These are phyloP conservation scores for Eleusine coracana DNA, from an alignment of 176 grass and related monocot species.

Conservation along the genomic window DNA sequence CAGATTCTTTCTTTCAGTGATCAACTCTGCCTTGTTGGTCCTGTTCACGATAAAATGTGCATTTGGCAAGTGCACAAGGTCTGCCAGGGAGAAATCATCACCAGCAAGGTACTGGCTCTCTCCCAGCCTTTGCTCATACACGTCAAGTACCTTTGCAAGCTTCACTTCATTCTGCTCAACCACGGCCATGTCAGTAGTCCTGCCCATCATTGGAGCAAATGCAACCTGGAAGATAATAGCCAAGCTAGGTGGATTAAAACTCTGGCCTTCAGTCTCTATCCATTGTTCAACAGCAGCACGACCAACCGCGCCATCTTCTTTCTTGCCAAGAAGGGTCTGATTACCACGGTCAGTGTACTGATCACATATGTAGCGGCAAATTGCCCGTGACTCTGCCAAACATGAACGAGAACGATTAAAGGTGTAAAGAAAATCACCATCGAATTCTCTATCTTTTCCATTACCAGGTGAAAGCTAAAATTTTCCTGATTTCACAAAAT, in stretches of 20 bases:
- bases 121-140: slow-evolving; percentile 66
- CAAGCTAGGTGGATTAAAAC: slow-evolving; percentile 74
- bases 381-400: slow-evolving; percentile 82
- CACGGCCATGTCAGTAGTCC: slow-evolving; percentile 55
- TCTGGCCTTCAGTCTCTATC: slow-evolving; percentile 84
- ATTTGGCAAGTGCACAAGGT: slow-evolving; percentile 88
- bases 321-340: slow-evolving; percentile 55
- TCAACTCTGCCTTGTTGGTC: slow-evolving; percentile 45
- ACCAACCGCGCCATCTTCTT: slow-evolving; percentile 60
- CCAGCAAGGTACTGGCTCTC: slow-evolving; percentile 77
- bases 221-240: slow-evolving; percentile 77
- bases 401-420: slow-evolving; percentile 1
- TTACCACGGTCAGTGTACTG: slow-evolving; percentile 69
- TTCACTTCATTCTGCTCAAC: slow-evolving; percentile 76
- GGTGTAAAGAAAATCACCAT: slow-evolving; percentile 18
- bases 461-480: background rate
- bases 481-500: slow-evolving; percentile 18
- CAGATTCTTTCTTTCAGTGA: slow-evolving; percentile 73
- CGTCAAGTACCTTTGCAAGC: slow-evolving; percentile 80
- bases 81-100: slow-evolving; percentile 77
- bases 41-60: slow-evolving; percentile 58
- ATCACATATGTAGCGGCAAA: slow-evolving; percentile 85
- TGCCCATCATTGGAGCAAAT: slow-evolving; percentile 64
- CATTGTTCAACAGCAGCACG: slow-evolving; percentile 77
- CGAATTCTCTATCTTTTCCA: background rate